These are phyloP conservation scores for Apophysomyces sp. DNA, from an alignment of 371 early-diverging fungal species.

Conservation along the genomic window DNA sequence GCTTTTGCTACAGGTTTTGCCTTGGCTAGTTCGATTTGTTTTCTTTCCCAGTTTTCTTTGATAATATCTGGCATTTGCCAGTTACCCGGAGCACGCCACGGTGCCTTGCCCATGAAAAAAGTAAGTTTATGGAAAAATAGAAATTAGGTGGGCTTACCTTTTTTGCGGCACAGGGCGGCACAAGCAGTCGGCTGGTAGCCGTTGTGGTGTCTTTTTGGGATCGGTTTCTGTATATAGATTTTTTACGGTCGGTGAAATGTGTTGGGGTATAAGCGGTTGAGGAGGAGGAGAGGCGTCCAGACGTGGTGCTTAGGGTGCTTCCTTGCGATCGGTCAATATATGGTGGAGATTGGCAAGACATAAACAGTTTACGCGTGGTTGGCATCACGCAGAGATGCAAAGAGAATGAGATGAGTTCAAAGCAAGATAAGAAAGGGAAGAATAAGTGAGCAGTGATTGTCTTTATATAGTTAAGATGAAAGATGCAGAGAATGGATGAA, in stretches of 20 bases:
- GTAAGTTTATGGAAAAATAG: not conserved
- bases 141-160: not conserved
- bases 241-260: not conserved
- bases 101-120: slow-evolving; percentile 23
- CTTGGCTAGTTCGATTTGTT: slow-evolving; percentile 13
- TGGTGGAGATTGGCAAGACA: not conserved
- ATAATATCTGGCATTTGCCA: slow-evolving; percentile 53
- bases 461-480: not conserved
- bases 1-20: slow-evolving; percentile 8
- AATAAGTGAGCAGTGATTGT: not conserved
- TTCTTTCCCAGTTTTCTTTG: slow-evolving; percentile 38
- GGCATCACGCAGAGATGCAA: not conserved
- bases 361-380: not conserved
- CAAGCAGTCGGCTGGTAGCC: not conserved
- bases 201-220: not conserved
- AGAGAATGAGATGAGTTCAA: not conserved
- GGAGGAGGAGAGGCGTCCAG: not conserved
- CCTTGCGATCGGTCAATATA: not conserved
- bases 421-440: not conserved
- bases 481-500: slow-evolving; percentile 3
- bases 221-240: not conserved
- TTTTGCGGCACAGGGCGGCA: not conserved
- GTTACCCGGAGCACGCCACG: slow-evolving; percentile 48
- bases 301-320: not conserved
- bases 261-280: not conserved